Evolutionary conservation across 768 basidiomycete species (phyloP), one percentile per base, ranked within the genome.

Genomic region (Mycena olivaceomarginata): DNA sequence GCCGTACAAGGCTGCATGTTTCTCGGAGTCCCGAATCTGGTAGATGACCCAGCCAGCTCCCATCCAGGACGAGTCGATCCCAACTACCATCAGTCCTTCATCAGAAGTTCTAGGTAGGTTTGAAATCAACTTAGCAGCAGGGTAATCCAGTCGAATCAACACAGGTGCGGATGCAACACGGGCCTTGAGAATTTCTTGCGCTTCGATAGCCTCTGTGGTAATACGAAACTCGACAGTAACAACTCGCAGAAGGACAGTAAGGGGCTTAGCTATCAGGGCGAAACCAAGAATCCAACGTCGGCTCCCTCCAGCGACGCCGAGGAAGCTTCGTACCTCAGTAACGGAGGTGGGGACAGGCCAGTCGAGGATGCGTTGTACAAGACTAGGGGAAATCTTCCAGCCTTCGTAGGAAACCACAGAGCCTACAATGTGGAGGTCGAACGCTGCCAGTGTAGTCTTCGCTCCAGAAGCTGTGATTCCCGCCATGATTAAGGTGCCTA

Each of bases 1-100:
- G 0, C 86, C 84, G 76, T 78, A 88, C 0, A 83, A 53, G 0
- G 84, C 80, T 0, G 82, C 85, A 18, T 76, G 75, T 40, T 81
- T 79, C 2, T 78, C 77, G 2, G 74, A 31, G 0, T 84, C 76
- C 4, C 71, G 71, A 0, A 83, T 66, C 67, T 89, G 89, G 4
- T 81, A 85, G 0, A 88, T 62, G 8, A 85, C 81, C 77, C 83
- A 89, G 0, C 87, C 87, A 0, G 88, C 81, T 0, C 84, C 86
- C 15, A 83, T 81, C 1, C 64, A 64, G 3, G 80, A 84, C 0
- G 85, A 84, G 73, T 89, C 87, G 0, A 88, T 85, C 4, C 84
- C 82, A 0, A 89, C 60, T 2, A 86, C 81, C 3, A 88, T 79
- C 1, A 84, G 75, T 4, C 78, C 76, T 12, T 84, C 73, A 16